Base-by-base conservation (phyloP, 2,329 filamentous ascomycete species). In the Pseudogymnoascus sp. region DNA sequence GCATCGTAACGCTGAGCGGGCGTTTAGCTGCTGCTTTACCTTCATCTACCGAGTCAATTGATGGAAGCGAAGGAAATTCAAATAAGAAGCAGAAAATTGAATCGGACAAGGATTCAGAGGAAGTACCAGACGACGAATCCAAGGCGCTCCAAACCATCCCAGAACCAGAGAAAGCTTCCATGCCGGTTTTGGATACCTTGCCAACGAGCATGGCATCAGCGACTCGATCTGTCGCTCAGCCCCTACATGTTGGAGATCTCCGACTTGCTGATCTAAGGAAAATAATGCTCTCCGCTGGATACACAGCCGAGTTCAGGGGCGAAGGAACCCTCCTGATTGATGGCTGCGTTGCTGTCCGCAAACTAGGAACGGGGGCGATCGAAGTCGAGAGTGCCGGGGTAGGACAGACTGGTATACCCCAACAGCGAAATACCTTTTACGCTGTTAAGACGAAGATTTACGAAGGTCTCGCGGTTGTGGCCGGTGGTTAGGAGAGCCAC, bases 261-360 rank as follows among this genome's bases (percentile, higher is more conserved):
- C 85, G 93, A 21, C 83, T 99, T 16, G 92, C 93, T 0, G 93
- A 98, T 74, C 79, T 99, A 65, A 84, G 95, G 62, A 88, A 90
- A 66, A 84, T 93, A 19, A 90, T 99, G 86, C 88, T 92, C 71
- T 81, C 83, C 13, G 84, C 88, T 2, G 92, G 93, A 0, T 92
- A 97, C 77, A 87, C 85, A 13, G 93, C 93, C 0, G 95, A 97
- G 75, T 97, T 98, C 76, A 84, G 92, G 61, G 95, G 95, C 61
- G 93, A 98, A 76, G 95, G 95, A 67, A 96, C 90, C 7, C 79
- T 99, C 64, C 83, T 99, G 8, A 88, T 99, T 64, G 93, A 98
- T 73, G 90, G 91, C 1, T 85, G 85, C 8, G 93, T 98, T 6
- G 90, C 92, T 3, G 92, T 99, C 54, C 83, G 91, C 66, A 98